These are phyloP conservation scores for Stentor roeselii DNA, from an alignment of 73 alveolate species.

Conservation along the genomic window DNA sequence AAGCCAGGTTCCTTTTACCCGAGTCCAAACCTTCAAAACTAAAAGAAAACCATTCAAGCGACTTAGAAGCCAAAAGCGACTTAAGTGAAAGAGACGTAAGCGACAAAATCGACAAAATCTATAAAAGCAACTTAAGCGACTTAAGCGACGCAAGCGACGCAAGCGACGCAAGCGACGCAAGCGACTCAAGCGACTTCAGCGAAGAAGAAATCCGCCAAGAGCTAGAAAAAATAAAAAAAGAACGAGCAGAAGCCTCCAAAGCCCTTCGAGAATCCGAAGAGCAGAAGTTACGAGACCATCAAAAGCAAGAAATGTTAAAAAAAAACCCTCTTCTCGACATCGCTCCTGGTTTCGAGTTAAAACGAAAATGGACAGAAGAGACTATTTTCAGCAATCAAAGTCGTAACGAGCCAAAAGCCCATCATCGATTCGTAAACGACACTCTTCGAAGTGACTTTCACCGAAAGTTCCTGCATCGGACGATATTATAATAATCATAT, in stretches of 20 bases:
- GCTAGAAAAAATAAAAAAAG: conserved; percentile 32
- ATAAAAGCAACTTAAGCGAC: not conserved
- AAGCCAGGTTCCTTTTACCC: too few relatives aligned
- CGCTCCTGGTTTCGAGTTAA: conserved; percentile 74
- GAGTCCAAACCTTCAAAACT: conserved; percentile 24
- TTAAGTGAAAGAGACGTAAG: conserved; percentile 7
- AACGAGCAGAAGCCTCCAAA: conserved; percentile 86
- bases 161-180: conserved; percentile 17
- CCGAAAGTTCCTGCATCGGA: conserved; percentile 67
- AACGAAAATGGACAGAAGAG: conserved; percentile 97
- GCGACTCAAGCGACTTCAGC: conserved; percentile 27
- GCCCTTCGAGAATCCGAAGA: conserved; percentile 84
- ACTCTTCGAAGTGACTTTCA: conserved; percentile 96
- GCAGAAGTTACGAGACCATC: conserved; percentile 59
- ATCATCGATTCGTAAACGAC: conserved; percentile 95
- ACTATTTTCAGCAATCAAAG: conserved; percentile 92
- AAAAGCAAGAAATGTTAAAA: conserved; percentile 70
- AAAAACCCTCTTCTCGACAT: conserved; percentile 79
- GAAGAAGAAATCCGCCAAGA: conserved; percentile 66
- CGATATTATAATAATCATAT: not conserved
- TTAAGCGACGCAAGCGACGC: too few relatives aligned
- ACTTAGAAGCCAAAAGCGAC: too few relatives aligned
- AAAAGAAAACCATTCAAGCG: not conserved
- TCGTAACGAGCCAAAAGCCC: conserved; percentile 74
- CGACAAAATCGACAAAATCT: conserved; percentile 29